These are phyloP conservation scores for Oxyria digyna DNA, from an alignment of 148 eudicot genomes.

Conservation along the genomic window DNA sequence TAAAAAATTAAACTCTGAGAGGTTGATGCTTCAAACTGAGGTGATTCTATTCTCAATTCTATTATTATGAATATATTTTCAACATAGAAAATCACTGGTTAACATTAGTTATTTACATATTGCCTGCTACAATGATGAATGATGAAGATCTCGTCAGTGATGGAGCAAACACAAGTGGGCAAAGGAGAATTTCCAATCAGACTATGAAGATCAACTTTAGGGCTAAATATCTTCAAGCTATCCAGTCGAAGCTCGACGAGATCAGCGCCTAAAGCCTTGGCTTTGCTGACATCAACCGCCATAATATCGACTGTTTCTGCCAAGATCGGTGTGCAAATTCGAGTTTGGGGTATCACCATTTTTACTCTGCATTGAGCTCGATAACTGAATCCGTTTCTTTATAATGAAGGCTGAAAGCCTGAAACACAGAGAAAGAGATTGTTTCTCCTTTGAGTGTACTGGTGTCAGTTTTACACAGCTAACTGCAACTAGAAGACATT, in stretches of 20 bases:
- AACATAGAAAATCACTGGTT: background rate
- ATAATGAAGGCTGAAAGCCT: background rate
- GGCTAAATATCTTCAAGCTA: constrained; percentile 44
- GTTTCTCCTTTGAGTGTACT: background rate
- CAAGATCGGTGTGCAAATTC: constrained; percentile 60
- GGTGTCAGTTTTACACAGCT: background rate
- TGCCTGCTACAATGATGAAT: no score
- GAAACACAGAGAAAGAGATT: background rate
- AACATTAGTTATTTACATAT: background rate
- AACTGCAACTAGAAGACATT: no score
- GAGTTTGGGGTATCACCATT: constrained; percentile 27
- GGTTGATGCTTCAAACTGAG: constrained; percentile 55
- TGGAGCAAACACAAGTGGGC: constrained; percentile 59
- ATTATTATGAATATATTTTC: background rate
- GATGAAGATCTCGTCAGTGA: background rate
- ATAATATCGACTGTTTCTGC: constrained; percentile 47
- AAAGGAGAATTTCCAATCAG: constrained; percentile 39
- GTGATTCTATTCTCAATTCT: constrained; percentile 14
- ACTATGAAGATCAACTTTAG: constrained; percentile 22
- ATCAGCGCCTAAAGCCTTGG: constrained; percentile 58
- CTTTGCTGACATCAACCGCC: constrained; percentile 29
- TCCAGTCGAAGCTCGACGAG: constrained; percentile 74
- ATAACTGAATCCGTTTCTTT: background rate
- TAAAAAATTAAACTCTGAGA: constrained; percentile 38
- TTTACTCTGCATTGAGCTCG: background rate